Evolutionary conservation across 441 rosid genomes (phyloP).

Genomic region (Croton laevigatus): DNA sequence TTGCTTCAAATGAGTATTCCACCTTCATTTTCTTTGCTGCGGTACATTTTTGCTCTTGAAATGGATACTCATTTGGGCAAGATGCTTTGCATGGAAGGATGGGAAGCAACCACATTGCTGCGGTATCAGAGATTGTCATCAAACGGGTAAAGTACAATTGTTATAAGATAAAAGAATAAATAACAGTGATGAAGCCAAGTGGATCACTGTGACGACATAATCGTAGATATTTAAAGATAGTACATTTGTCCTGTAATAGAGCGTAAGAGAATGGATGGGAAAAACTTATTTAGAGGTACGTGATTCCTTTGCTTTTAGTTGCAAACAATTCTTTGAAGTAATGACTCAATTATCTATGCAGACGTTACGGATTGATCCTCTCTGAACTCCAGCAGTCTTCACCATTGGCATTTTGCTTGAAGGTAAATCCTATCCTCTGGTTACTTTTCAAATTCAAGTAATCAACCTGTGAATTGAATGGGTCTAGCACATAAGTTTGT

Average conservation of each 20-base stretch:
- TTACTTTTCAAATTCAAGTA: conserved; percentile 80
- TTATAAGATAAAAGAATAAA: background rate
- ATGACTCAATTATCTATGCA: conserved; percentile 8
- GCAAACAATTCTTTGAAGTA: background rate
- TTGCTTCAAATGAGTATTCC: background rate
- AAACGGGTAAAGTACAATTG: conserved; percentile 16
- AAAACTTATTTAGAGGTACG: background rate
- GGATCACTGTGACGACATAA: background rate
- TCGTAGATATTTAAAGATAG: background rate
- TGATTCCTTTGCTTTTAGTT: conserved; percentile 4
- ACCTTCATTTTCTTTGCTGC: background rate
- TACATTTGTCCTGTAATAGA: background rate
- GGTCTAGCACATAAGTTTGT: background rate
- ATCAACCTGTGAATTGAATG: conserved; percentile 56
- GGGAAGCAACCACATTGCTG: conserved; percentile 1
- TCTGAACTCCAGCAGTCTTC: conserved; percentile 59
- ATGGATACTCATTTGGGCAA: conserved; percentile 45
- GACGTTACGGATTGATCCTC: conserved; percentile 50
- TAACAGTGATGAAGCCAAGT: conserved; percentile 9
- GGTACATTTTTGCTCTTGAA: background rate
- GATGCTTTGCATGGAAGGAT: conserved; percentile 40
- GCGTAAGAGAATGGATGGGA: background rate
- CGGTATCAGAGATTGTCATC: conserved; percentile 9
- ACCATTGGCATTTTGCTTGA: conserved; percentile 35
- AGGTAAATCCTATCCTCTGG: conserved; percentile 54